Conservation (phyloP, 2,329 filamentous ascomycete species). For the Colletotrichum chlorophyti region DNA sequence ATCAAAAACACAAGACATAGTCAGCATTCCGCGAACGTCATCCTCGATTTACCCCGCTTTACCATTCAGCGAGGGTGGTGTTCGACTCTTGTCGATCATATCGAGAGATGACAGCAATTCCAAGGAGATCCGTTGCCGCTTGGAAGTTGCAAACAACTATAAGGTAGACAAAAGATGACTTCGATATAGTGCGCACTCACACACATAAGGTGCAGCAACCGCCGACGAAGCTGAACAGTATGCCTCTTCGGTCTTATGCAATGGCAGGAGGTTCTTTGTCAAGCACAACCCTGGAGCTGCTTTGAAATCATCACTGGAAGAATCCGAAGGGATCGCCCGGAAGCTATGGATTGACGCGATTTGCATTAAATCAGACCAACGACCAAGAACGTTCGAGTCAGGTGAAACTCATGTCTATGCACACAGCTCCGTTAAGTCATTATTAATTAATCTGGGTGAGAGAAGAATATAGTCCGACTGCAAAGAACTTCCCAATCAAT, state of each 20-base stretch:
- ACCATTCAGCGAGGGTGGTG: neutral
- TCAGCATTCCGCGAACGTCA: too few species aligned
- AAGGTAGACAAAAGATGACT: neutral
- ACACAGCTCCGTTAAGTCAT: conserved; percentile 12
- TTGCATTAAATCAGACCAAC: conserved; percentile 28
- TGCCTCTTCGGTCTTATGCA: neutral
- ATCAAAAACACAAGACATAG: neutral
- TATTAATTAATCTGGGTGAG: conserved; percentile 26
- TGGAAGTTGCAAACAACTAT: neutral
- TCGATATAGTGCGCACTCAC: neutral
- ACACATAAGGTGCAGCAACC: neutral
- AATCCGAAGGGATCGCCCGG: neutral
- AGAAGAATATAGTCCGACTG: conserved; percentile 9
- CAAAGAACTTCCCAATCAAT: too few species aligned
- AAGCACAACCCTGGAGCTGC: neutral
- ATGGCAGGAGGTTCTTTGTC: neutral
- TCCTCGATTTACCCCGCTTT: neutral
- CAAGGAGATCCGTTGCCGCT: neutral
- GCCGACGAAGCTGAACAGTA: neutral
- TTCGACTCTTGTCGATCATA: neutral
- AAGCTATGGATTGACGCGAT: conserved; percentile 29
- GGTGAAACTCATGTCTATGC: conserved; percentile 31
- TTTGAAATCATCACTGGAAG: too few species aligned
- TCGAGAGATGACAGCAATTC: neutral
- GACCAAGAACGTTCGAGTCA: conserved; percentile 26